Evolutionary conservation across 2,329 filamentous ascomycete genomes (phyloP).

Genomic region (Stachybotrys chartarum): DNA sequence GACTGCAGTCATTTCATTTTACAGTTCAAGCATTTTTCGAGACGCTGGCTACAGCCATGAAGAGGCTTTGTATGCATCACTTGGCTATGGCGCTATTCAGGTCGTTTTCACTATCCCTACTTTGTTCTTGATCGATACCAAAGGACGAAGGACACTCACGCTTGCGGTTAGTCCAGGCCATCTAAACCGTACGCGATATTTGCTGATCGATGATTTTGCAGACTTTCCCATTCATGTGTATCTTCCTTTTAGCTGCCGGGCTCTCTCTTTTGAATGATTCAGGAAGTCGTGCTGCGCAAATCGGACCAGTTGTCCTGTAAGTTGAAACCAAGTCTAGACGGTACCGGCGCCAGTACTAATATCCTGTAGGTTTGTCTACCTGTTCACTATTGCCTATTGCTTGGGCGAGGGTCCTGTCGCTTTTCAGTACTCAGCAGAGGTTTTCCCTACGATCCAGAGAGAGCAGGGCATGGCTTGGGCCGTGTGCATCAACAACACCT

Average conservation of each 20-base stretch:
- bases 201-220: neutral
- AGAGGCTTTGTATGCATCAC: slow-evolving; percentile 20
- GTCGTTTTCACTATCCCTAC: slow-evolving; percentile 21
- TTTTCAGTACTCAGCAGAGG: slow-evolving; percentile 30
- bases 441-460: slow-evolving; percentile 28
- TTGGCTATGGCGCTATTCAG: slow-evolving; percentile 23
- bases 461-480: slow-evolving; percentile 32
- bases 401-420: slow-evolving; percentile 28
- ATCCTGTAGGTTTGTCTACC: slow-evolving; percentile 21
- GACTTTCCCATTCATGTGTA: slow-evolving; percentile 27
- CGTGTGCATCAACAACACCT: slow-evolving; percentile 26
- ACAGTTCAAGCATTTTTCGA: slow-evolving; percentile 17
- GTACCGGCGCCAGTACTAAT: neutral
- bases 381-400: slow-evolving; percentile 28
- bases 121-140: slow-evolving; percentile 17
- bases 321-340: neutral
- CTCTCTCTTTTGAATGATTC: slow-evolving; percentile 19
- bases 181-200: neutral
- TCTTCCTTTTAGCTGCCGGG: slow-evolving; percentile 23
- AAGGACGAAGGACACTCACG: slow-evolving; percentile 13
- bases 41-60: slow-evolving; percentile 15
- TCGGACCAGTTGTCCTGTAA: slow-evolving; percentile 21
- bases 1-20: slow-evolving; percentile 18
- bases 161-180: slow-evolving; percentile 9
- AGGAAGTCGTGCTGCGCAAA: slow-evolving; percentile 10